Evolutionary conservation across 2,329 filamentous ascomycete species (phyloP), one percentile per base, ranked within the genome.

Genomic region (Rhynchosporium secalis): DNA sequence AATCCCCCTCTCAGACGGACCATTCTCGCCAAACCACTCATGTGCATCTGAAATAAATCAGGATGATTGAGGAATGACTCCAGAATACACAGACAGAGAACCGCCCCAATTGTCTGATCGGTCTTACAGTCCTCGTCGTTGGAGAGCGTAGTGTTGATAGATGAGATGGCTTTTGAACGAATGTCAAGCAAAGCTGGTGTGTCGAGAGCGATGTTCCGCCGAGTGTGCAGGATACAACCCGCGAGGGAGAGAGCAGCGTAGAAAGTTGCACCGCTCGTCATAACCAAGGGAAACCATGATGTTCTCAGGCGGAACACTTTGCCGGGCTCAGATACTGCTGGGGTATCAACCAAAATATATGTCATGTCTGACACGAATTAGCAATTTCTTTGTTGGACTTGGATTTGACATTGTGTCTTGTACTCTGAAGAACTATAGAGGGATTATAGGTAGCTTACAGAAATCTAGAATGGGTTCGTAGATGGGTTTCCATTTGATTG

Each of bases 381-480:
- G 40, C 40, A 49, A 41, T 38, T n/a, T 55, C 29, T 45, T 45
- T 12, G 13, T 9, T 31, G 13, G n/a, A 26, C 13, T 38, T 49
- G 45, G 5, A 10, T 4, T 29, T 3, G 20, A 33, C 3, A n/a
- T 56, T 56, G 1, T 29, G 2, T 41, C 13, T n/a, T 54, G 38
- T 4, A 28, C 40, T 54, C 36, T 20, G n/a, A 15, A 28, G 5
- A 54, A 10, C 40, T 20, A 12, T 38, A 31, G 15, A 33, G 51
- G 48, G 46, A 54, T 5, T 6, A 2, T 20, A 46, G 41, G 28
- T 13, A 20, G 51, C 63, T 60, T 62, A 62, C 63, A 62, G 26
- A 58, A 59, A 40, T 62, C 57, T 10, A 65, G 26, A 28, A 65
- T 65, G 2, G 63, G 60, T 33, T 57, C 55, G 38, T 65, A 65